phyloP scores from a whole-genome alignment of 2,329 filamentous ascomycete species.

The Aspergillus sp. region DNA sequence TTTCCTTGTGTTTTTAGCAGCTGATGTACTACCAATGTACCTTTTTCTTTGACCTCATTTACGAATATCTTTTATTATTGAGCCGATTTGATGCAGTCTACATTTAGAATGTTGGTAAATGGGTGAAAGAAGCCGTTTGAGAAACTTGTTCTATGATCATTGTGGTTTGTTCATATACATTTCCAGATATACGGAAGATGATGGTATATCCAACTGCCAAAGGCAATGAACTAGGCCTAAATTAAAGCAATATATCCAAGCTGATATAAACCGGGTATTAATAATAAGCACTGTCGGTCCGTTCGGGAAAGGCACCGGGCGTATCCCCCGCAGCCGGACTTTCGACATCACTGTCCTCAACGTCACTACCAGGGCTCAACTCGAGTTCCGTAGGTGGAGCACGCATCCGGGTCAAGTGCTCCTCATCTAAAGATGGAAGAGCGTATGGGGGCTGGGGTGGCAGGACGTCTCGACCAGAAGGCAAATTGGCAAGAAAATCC shows the following conservation, averaged over 20 bases:
- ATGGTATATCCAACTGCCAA: not conserved
- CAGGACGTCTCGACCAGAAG: slow-evolving; percentile 85
- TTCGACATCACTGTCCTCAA: slow-evolving; percentile 47
- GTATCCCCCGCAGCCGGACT: slow-evolving; percentile 21
- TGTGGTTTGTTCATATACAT: not conserved
- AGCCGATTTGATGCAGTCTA: not conserved
- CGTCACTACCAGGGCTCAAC: slow-evolving; percentile 36
- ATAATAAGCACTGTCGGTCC: slow-evolving; percentile 37
- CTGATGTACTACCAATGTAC: slow-evolving; percentile 9
- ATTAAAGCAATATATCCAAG: not conserved
- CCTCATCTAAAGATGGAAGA: slow-evolving; percentile 63
- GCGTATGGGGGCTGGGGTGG: slow-evolving; percentile 64
- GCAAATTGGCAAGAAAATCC: slow-evolving; percentile 73
- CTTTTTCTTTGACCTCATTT: not conserved
- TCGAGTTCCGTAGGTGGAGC: slow-evolving; percentile 55
- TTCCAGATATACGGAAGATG: not conserved
- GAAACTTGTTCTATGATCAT: not conserved
- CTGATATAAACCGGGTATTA: slow-evolving; percentile 5
- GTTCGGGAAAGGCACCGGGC: slow-evolving; percentile 37
- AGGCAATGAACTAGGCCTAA: not conserved
- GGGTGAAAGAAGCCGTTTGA: not conserved
- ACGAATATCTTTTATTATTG: not conserved
- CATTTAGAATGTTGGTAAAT: not conserved
- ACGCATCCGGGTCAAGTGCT: slow-evolving; percentile 60
- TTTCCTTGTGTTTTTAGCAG: slow-evolving; percentile 12